Evolutionary conservation across 192 early-diverging fungal species (phyloP).

Genomic region (Coemansia sp.): DNA sequence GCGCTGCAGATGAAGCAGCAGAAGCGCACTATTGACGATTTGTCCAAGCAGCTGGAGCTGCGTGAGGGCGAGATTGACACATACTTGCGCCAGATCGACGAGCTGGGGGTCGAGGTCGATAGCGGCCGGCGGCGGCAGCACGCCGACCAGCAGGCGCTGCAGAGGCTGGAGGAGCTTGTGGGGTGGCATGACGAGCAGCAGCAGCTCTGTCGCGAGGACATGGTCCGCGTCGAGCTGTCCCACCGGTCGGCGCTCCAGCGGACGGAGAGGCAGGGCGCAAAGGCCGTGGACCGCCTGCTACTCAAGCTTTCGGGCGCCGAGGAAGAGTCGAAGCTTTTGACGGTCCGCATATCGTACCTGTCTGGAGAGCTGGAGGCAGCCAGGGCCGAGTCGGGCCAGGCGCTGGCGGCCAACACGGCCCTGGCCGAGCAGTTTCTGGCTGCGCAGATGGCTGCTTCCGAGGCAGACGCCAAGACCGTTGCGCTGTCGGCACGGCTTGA

Average conservation of each 20-base stretch:
- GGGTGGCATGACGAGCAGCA: conserved; percentile 24
- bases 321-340: conserved; percentile 3
- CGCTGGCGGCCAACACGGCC: background rate
- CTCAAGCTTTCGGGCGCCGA: conserved; percentile 10
- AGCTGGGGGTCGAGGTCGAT: conserved; percentile 10
- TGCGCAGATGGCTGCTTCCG: conserved; percentile 4
- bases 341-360: conserved; percentile 13
- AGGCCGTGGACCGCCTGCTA: conserved; percentile 11
- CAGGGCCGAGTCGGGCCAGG: background rate
- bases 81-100: conserved; percentile 5
- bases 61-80: conserved; percentile 16
- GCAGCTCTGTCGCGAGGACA: conserved; percentile 5
- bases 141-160: background rate
- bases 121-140: conserved; percentile 9
- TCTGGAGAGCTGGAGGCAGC: conserved; percentile 8
- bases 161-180: conserved; percentile 6
- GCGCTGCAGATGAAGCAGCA: conserved; percentile 20
- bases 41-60: conserved; percentile 16
- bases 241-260: conserved; percentile 13
- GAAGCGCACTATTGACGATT: conserved; percentile 20
- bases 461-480: conserved; percentile 2
- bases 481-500: conserved; percentile 11
- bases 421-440: conserved; percentile 9
- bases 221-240: background rate
- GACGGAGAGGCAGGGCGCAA: conserved; percentile 4